Conservation (phyloP, 768 basidiomycete species). For the Podaxis carcinomalis region DNA sequence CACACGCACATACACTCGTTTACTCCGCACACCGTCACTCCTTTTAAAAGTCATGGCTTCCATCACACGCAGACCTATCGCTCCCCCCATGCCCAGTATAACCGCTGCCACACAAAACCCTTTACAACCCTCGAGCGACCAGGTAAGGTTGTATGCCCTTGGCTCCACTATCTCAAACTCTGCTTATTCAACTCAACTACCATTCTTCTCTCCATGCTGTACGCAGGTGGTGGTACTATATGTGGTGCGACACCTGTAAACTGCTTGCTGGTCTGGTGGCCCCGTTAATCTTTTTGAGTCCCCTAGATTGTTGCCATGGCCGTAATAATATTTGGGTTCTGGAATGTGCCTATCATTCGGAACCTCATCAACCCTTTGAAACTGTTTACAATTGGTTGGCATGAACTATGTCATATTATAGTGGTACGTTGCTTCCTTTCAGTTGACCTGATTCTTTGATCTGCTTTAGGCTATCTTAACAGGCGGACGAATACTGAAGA, state of each 20-base stretch:
- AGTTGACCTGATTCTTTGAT: background rate
- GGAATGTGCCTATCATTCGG: conserved; percentile 81
- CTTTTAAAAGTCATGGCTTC: conserved; percentile 19
- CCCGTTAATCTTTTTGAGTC: conserved; percentile 1
- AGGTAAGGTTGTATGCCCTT: conserved; percentile 40
- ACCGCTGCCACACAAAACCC: conserved; percentile 33
- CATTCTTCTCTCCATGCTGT: conserved; percentile 16
- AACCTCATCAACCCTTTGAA: conserved; percentile 82
- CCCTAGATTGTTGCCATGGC: conserved; percentile 76
- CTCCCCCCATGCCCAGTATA: conserved; percentile 36
- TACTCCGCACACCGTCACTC: conserved; percentile 4
- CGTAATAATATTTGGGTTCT: conserved; percentile 82
- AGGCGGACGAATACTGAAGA: conserved; percentile 72
- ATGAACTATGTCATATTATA: conserved; percentile 81
- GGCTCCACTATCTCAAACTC: conserved; percentile 12
- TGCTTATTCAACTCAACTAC: conserved; percentile 17
- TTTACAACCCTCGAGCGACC: conserved; percentile 64
- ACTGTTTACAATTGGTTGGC: conserved; percentile 84
- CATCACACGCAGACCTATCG: conserved; percentile 32
- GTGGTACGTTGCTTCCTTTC: conserved; percentile 43
- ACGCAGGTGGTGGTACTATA: conserved; percentile 68
- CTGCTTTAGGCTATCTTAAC: conserved; percentile 63
- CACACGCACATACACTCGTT: background rate
- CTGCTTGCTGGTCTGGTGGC: background rate
- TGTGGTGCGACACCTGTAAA: conserved; percentile 47